Conservation (phyloP, 2,329 filamentous ascomycete genomes). For the Zasmidium cellare region DNA sequence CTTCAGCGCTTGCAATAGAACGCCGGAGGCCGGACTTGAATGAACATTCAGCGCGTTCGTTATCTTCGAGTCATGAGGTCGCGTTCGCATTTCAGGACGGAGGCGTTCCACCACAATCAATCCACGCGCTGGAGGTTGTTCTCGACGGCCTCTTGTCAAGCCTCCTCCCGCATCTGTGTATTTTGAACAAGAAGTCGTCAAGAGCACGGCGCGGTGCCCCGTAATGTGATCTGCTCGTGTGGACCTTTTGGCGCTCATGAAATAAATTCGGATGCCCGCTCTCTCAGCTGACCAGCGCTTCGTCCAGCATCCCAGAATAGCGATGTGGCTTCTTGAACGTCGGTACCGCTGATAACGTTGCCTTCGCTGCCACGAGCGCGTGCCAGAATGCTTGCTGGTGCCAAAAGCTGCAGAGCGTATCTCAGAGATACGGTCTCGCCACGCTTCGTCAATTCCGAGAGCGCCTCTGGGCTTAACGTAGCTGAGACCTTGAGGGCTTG, state of each 20-base stretch:
- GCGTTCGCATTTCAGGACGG: background rate
- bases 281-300: conserved; percentile 42
- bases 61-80: background rate
- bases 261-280: conserved; percentile 35
- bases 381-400: conserved; percentile 86
- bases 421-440: conserved; percentile 86
- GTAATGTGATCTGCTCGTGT: background rate
- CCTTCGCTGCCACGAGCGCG: conserved; percentile 58
- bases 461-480: conserved; percentile 74
- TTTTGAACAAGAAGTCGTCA: too few relatives aligned
- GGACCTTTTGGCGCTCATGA: conserved; percentile 30
- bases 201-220: background rate
- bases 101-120: background rate
- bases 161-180: background rate
- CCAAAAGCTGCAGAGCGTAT: conserved; percentile 89
- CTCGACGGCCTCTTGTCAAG: background rate
- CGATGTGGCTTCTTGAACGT: conserved; percentile 53
- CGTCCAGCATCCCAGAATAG: conserved; percentile 51
- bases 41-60: background rate
- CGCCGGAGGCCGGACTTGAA: background rate
- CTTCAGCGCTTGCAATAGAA: background rate
- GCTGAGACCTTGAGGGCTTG: conserved; percentile 70
- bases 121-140: background rate
- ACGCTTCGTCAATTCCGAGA: conserved; percentile 83
- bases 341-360: conserved; percentile 50